These are phyloP conservation scores for Aristolochia californica DNA, from an alignment of 164 flowering plant genomes.

Conservation along the genomic window DNA sequence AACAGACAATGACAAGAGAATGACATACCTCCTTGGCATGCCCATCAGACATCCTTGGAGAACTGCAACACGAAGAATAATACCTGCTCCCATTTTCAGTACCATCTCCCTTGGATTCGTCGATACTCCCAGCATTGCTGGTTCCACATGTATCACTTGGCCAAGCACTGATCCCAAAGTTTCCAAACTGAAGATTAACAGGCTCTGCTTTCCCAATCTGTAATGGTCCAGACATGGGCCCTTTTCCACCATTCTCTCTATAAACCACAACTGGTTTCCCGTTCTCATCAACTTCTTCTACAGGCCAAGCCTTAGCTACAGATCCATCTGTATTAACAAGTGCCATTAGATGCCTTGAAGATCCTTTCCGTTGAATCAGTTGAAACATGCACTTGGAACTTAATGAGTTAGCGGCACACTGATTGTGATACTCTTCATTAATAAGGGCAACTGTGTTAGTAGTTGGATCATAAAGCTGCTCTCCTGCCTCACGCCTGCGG, in stretches of 20 bases:
- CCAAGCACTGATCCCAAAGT: slow-evolving; percentile 79
- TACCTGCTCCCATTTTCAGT: slow-evolving; percentile 73
- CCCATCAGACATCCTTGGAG: slow-evolving; percentile 74
- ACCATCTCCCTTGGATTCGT: slow-evolving; percentile 54
- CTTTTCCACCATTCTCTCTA: slow-evolving; percentile 39
- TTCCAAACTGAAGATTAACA: slow-evolving; percentile 79
- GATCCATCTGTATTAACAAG: slow-evolving; percentile 77
- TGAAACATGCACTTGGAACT: slow-evolving; percentile 86
- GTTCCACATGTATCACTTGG: slow-evolving; percentile 68
- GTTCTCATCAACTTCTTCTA: slow-evolving; percentile 34
- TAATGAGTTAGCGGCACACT: slow-evolving; percentile 66
- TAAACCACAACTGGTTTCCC: slow-evolving; percentile 26
- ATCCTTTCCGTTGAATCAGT: slow-evolving; percentile 77
- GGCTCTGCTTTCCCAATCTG: slow-evolving; percentile 67
- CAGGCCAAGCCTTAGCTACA: slow-evolving; percentile 88
- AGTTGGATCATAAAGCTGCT: slow-evolving; percentile 55
- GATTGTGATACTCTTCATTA: slow-evolving; percentile 74
- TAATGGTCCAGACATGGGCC: slow-evolving; percentile 60
- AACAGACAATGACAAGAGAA: too few relatives aligned
- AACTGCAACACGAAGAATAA: slow-evolving; percentile 80
- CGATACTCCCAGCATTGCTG: slow-evolving; percentile 71
- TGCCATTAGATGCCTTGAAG: slow-evolving; percentile 77
- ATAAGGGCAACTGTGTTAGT: slow-evolving; percentile 60
- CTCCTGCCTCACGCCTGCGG: slow-evolving; percentile 76
- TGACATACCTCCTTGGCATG: slow-evolving; percentile 58